phyloP scores from a whole-genome alignment of 23 red algal species.

The Porphyridium purpureum region DNA sequence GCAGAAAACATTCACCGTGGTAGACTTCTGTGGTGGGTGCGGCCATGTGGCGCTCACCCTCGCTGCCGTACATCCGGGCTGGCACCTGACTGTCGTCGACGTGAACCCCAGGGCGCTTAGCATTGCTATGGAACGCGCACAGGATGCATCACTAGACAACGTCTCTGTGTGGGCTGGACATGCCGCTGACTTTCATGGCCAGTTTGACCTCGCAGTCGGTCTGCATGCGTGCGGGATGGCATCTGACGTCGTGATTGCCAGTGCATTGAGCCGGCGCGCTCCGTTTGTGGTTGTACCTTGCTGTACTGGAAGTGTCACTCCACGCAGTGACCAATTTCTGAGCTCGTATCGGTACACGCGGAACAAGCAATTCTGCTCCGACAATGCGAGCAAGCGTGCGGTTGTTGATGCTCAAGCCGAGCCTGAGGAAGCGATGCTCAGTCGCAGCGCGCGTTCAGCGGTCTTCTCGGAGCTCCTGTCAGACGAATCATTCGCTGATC shows the following conservation, averaged over 20 bases:
- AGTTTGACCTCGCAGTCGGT: conserved; percentile 29
- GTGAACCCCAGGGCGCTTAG: conserved; percentile 8
- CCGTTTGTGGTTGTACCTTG: conserved; percentile 31
- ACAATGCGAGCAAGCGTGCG: too few relatives aligned
- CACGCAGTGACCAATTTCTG: too few relatives aligned
- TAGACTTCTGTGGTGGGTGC: conserved; percentile 53
- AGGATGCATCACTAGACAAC: conserved; percentile 12
- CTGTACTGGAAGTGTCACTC: conserved; percentile 24
- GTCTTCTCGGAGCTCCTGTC: background rate
- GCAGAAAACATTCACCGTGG: too few relatives aligned
- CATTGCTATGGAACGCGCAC: conserved; percentile 17
- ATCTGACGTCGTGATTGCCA: conserved; percentile 24
- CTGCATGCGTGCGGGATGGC: conserved; percentile 46
- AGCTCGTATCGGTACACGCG: too few relatives aligned
- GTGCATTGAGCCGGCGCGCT: conserved; percentile 2
- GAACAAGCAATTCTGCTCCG: too few relatives aligned
- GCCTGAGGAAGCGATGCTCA: background rate
- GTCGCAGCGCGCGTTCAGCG: background rate
- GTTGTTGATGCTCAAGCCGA: background rate
- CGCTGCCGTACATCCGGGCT: conserved; percentile 19
- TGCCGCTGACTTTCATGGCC: conserved; percentile 12
- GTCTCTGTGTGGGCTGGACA: conserved; percentile 2
- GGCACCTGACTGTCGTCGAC: conserved; percentile 17
- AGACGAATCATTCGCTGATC: background rate
- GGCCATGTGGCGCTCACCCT: conserved; percentile 30